These are phyloP conservation scores for Entomophthora muscae DNA, from an alignment of 371 early-diverging fungal species.

Conservation along the genomic window DNA sequence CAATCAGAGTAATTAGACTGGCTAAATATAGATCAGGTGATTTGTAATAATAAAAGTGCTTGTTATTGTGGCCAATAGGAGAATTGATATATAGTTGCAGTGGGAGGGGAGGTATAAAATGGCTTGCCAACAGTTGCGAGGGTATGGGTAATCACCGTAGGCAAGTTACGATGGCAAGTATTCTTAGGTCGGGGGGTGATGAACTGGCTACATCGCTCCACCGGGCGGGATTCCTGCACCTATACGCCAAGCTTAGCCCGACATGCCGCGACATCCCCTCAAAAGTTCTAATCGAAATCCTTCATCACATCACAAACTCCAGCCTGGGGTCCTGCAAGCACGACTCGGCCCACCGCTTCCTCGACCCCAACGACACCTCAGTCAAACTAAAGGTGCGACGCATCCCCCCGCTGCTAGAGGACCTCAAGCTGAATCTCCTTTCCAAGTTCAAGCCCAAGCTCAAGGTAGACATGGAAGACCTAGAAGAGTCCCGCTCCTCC, in stretches of 20 bases:
- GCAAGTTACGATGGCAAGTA: slow-evolving; percentile 6
- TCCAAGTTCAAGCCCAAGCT: not conserved
- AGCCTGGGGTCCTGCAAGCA: not conserved
- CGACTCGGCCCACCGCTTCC: not conserved
- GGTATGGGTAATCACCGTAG: not conserved
- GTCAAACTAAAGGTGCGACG: not conserved
- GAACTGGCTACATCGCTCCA: not conserved
- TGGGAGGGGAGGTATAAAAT: too few relatives aligned
- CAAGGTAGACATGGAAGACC: not conserved
- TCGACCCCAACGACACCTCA: not conserved
- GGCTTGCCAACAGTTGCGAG: too few relatives aligned
- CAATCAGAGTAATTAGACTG: too few relatives aligned
- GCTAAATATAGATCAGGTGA: too few relatives aligned
- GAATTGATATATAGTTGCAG: too few relatives aligned
- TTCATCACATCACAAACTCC: not conserved
- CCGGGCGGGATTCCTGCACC: not conserved
- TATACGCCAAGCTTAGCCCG: not conserved
- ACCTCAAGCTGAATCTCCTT: not conserved
- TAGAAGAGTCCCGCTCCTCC: not conserved
- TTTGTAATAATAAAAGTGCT: too few relatives aligned
- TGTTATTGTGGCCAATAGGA: too few relatives aligned
- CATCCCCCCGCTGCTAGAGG: not conserved
- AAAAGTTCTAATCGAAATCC: not conserved
- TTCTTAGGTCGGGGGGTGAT: not conserved
- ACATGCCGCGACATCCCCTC: not conserved